A percentile compares a stretch with the other conserved stretches of the same genome.
These are phyloP conservation scores for Aethionema arabicum DNA, from an alignment of 345 rosid genomes.

Conservation along the genomic window DNA sequence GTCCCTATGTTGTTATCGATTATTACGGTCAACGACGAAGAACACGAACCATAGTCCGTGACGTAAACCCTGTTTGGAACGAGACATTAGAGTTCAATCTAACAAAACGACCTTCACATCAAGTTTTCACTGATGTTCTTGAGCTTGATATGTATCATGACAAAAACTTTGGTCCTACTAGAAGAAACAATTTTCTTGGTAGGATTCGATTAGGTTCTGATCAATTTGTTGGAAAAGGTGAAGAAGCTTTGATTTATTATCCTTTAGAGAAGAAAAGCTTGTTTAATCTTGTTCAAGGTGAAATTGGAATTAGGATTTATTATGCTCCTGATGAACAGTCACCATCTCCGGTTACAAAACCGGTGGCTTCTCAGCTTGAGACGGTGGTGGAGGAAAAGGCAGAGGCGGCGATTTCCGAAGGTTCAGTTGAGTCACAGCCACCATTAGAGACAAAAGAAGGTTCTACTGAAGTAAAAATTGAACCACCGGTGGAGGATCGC, in stretches of 20 bases:
- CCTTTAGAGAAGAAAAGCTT: constrained; percentile 58
- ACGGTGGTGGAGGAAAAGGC: constrained; percentile 39
- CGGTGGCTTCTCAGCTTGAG: constrained; percentile 31
- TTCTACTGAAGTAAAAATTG: constrained; percentile 22
- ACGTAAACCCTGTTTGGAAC: constrained; percentile 76
- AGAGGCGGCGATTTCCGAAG: constrained; percentile 14
- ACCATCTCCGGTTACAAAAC: constrained; percentile 30
- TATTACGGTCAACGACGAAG: constrained; percentile 74
- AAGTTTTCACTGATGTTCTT: constrained; percentile 57
- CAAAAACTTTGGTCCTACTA: constrained; percentile 64
- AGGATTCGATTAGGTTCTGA: constrained; percentile 56
- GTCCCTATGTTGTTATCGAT: constrained; percentile 78
- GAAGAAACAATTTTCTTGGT: constrained; percentile 66
- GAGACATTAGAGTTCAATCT: constrained; percentile 67
- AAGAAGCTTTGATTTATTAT: constrained; percentile 80
- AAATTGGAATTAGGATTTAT: constrained; percentile 71
- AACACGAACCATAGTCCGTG: constrained; percentile 55
- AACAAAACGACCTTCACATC: constrained; percentile 49
- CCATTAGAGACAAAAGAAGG: constrained; percentile 19
- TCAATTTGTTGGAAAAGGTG: constrained; percentile 82
- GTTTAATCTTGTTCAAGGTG: constrained; percentile 65
- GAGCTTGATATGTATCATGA: constrained; percentile 79
- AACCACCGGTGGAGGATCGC: constrained; percentile 11
- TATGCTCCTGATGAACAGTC: constrained; percentile 49
- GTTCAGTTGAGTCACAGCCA: constrained; percentile 29